Evolutionary conservation across 192 early-diverging fungal species (phyloP), one percentile per base, ranked within the genome.

Genomic region (Rhizoclosmatium sp.): DNA sequence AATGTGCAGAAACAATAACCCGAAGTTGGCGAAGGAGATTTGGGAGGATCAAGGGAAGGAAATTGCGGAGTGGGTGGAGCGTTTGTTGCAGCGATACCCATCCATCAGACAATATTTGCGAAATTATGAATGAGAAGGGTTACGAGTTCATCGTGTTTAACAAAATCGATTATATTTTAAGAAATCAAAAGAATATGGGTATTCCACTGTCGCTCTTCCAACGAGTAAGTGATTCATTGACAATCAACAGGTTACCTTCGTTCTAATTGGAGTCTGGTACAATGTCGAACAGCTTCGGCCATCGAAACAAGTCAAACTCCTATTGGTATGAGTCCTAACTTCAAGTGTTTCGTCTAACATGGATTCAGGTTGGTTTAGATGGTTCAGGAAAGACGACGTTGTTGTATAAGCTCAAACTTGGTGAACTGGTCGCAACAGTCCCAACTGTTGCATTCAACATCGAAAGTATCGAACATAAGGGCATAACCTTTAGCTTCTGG

Each of bases 401-500:
- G 81, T 88, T 99, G 82, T 99, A 98, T 89, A 97, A 96, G 89
- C 92, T 99, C 74, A 97, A 97, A 90, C 88, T 99, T 31, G 97
- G 97, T 75, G 96, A 99, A 89, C 94, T 98, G 80, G 96, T 99
- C 76, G 97, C 97, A 66, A 99, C 97, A 71, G 96, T 99, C 80
- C 97, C 97, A 64, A 99, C 97, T 78, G 97, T 99, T 82, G 95
- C 94, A 94, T 85, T 87, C 74, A 78, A 81, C 80, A 72, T 98
- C 76, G 97, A 98, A 87, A 95, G 93, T 59, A 95, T 98, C 76
- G 92, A 95, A 85, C 96, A 98, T 92, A 97, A 96, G 90, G 96
- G 95, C 92, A 95, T 97, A 87, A 94, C 90, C 82, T 99, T 98
- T 87, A 97, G 93, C 51, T 94, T 98, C 76, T 98, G 97, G 97